Base-by-base conservation (phyloP, 305 asterid genomes). In the Galium porrigens region DNA sequence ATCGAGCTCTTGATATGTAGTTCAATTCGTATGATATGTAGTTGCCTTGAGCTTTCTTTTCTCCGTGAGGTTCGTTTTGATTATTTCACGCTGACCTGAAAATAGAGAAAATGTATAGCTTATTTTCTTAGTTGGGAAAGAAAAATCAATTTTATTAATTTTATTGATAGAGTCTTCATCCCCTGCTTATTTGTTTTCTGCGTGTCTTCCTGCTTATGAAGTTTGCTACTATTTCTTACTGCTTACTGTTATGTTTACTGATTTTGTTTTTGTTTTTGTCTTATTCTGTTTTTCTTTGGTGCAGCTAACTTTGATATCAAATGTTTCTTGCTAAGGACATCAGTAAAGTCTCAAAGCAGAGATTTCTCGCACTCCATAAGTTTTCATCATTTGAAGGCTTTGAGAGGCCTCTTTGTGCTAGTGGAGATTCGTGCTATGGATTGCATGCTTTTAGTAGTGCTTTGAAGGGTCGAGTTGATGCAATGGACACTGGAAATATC, bases 281-380 rank as follows among this genome's bases (percentile, higher is more conserved):
- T 52, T 52, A 1, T 34, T 59, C 7, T 36, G 1, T 32, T 30
- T 57, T 36, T 10, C 11, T 2, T 36, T 33, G 64, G 30, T 59
- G 64, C 64, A 59, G 64, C 11, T 17, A 8, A n/a, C 7, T 59
- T 36, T 18, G n/a, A 36, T 59, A 7, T 18, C 49, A 17, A 36
- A 59, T 59, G 64, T 59, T 36, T 33, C 29, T 25, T 15, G 49
- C 64, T 59, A 36, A 59, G 64, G 49, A 22, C 64, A 36, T 59
- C 64, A 36, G 36, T 36, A 36, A 36, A 36, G 49, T 59, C 30
- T 59, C 64, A 59, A 59, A 59, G 49, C 41, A 22, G 64, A 36
- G 30, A 18, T 36, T 12, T 9, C 34, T 17, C 0, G 49, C 27
- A 30, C 39, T 25, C n/a, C 49, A 6, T 59, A 59, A 59, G 22